Evolutionary conservation across 2,329 filamentous ascomycete genomes (phyloP).

Genomic region (Zarea fungicola): DNA sequence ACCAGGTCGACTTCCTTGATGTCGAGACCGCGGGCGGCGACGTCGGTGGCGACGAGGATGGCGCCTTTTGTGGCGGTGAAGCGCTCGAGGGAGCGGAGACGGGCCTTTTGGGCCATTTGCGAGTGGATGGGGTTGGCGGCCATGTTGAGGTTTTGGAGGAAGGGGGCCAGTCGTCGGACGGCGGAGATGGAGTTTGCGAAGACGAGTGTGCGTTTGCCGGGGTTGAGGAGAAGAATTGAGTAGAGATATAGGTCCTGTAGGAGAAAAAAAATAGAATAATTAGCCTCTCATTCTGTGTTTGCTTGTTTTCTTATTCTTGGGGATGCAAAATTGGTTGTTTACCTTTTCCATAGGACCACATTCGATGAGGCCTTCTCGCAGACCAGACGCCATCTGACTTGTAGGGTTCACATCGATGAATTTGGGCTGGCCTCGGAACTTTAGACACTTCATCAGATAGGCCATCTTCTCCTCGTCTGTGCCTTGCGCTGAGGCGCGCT

Average conservation of each 20-base stretch:
- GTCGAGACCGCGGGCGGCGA: conserved; percentile 88
- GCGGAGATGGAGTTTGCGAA: conserved; percentile 96
- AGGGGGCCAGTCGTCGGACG: conserved; percentile 76
- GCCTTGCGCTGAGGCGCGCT: conserved; percentile 47
- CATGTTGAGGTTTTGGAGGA: conserved; percentile 77
- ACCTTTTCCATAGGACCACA: conserved; percentile 92
- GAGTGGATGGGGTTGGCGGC: conserved; percentile 78
- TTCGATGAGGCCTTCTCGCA: conserved; percentile 88
- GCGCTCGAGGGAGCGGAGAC: conserved; percentile 84
- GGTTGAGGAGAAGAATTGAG: conserved; percentile 75
- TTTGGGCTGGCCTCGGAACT: conserved; percentile 79
- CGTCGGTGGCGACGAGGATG: conserved; percentile 87
- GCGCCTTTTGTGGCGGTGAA: conserved; percentile 65
- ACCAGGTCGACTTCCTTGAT: conserved; percentile 86
- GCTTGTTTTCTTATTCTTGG: too few species aligned
- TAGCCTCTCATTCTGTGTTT: too few species aligned
- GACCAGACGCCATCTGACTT: conserved; percentile 77
- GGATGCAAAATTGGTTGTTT: too few species aligned
- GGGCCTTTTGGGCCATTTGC: conserved; percentile 92
- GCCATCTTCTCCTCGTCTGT: conserved; percentile 80
- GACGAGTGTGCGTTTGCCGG: conserved; percentile 73
- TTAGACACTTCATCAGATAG: conserved; percentile 83
- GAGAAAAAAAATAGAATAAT: too few species aligned
- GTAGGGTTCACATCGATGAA: conserved; percentile 90
- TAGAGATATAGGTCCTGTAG: conserved; percentile 84